These are phyloP conservation scores for Didymellaceae sp. DNA, from an alignment of 2,329 filamentous ascomycete genomes.

Conservation along the genomic window DNA sequence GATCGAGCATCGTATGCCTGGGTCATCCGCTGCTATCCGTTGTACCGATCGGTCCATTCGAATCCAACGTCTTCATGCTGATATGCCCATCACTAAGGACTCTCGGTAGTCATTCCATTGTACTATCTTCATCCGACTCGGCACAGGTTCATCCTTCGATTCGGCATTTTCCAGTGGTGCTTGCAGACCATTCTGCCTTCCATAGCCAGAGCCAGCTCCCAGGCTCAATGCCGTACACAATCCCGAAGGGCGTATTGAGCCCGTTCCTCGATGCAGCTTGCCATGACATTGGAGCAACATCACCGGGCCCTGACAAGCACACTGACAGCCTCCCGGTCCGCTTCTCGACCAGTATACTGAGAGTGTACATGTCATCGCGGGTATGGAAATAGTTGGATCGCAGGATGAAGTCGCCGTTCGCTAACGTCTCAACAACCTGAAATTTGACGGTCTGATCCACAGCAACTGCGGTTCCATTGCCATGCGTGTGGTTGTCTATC, in stretches of 20 bases:
- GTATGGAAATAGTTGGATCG: slow-evolving; percentile 19
- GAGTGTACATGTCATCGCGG: slow-evolving; percentile 7
- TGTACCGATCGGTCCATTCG: too few relatives aligned
- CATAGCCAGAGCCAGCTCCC: slow-evolving; percentile 23
- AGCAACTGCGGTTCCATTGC: not conserved
- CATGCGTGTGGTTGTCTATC: not conserved
- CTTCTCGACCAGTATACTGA: slow-evolving; percentile 10
- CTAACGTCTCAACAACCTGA: slow-evolving; percentile 1
- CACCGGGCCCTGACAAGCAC: slow-evolving; percentile 7
- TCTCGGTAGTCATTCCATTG: too few relatives aligned
- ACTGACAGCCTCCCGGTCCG: slow-evolving; percentile 13
- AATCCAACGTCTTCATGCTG: too few relatives aligned
- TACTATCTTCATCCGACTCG: not conserved
- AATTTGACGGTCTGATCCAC: slow-evolving; percentile 11
- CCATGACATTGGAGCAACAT: not conserved
- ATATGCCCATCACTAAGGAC: too few relatives aligned
- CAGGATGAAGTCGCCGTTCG: slow-evolving; percentile 12
- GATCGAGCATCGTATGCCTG: too few relatives aligned
- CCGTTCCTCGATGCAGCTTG: slow-evolving; percentile 4
- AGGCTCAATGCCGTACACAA: slow-evolving; percentile 17
- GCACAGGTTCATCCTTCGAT: not conserved
- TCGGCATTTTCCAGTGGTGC: not conserved
- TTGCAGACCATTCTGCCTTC: slow-evolving; percentile 14
- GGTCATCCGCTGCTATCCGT: too few relatives aligned
- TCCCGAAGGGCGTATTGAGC: slow-evolving; percentile 18